These are phyloP conservation scores for Ustulina deusta DNA, from an alignment of 2,329 filamentous ascomycete genomes.

Conservation along the genomic window DNA sequence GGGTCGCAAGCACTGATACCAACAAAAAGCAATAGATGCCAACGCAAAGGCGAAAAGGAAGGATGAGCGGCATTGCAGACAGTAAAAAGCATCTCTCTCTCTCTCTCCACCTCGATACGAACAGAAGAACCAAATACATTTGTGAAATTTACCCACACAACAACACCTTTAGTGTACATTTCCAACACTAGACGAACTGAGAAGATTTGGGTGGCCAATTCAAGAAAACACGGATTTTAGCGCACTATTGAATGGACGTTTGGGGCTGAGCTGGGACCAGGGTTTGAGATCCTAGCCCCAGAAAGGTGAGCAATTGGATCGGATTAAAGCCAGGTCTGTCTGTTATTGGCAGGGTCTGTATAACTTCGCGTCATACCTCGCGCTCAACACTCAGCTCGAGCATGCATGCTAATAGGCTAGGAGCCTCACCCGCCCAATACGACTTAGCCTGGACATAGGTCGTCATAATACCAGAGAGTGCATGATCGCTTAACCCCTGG, in stretches of 20 bases:
- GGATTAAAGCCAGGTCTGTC: conserved; percentile 19
- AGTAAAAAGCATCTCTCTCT: conserved; percentile 5
- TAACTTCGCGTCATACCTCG: neutral
- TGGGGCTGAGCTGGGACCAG: conserved; percentile 28
- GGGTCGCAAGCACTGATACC: conserved; percentile 9
- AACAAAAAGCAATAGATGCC: conserved; percentile 22
- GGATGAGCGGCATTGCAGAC: conserved; percentile 8
- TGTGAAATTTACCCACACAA: conserved; percentile 1
- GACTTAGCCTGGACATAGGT: conserved; percentile 18
- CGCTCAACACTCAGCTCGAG: conserved; percentile 23
- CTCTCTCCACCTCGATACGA: conserved; percentile 13
- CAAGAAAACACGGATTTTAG: conserved; percentile 14
- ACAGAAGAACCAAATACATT: neutral
- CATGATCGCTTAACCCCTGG: conserved; percentile 22
- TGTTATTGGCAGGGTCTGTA: conserved; percentile 10
- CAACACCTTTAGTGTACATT: neutral
- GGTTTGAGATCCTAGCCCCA: conserved; percentile 11
- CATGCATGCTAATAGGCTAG: conserved; percentile 12
- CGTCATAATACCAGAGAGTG: conserved; percentile 27
- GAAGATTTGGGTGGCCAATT: neutral
- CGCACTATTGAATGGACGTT: conserved; percentile 28
- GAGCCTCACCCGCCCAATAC: conserved; percentile 30
- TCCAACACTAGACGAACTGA: neutral
- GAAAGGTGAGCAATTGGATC: conserved; percentile 21
- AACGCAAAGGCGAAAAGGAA: conserved; percentile 1